A percentile compares a stretch with the other conserved stretches of the same genome.
Conservation (phyloP, 768 basidiomycete genomes). For the Cantharellus anzutake region DNA sequence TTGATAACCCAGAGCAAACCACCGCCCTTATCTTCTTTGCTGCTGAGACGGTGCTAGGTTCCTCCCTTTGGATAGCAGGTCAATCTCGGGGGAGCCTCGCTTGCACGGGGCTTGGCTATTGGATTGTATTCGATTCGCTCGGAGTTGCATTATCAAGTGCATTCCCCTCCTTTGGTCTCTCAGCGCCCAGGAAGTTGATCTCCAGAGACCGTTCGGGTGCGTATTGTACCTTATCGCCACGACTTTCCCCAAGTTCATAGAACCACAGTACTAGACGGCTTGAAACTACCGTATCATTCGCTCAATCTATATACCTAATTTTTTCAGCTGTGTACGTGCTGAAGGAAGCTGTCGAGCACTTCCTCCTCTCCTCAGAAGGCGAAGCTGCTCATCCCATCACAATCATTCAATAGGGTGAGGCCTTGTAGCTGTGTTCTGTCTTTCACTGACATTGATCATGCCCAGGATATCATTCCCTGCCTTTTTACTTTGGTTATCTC, state of each 20-base stretch:
- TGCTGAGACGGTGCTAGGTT: constrained; percentile 22
- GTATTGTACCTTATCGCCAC: no score
- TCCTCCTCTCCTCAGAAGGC: constrained; percentile 49
- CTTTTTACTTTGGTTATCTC: constrained; percentile 10
- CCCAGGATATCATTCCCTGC: constrained; percentile 7
- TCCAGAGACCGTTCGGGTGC: constrained; percentile 38
- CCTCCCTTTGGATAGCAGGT: constrained; percentile 63
- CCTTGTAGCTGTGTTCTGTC: background rate
- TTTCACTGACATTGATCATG: background rate
- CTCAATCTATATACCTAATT: constrained; percentile 83
- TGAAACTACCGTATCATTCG: constrained; percentile 58
- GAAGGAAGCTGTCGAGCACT: constrained; percentile 90
- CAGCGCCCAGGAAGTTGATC: constrained; percentile 12
- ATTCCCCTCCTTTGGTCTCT: constrained; percentile 24
- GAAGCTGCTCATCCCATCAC: constrained; percentile 34
- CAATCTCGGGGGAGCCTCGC: constrained; percentile 76
- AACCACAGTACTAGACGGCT: constrained; percentile 23
- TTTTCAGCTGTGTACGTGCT: constrained; percentile 92
- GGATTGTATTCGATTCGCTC: constrained; percentile 88
- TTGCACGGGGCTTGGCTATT: constrained; percentile 84
- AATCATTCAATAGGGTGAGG: constrained; percentile 15
- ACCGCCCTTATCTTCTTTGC: constrained; percentile 12
- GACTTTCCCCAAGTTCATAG: no score
- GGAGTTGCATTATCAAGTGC: constrained; percentile 35
- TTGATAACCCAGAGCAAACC: background rate